phyloP scores from a whole-genome alignment of 192 early-diverging fungal genomes.

The Podila clonocystis region DNA sequence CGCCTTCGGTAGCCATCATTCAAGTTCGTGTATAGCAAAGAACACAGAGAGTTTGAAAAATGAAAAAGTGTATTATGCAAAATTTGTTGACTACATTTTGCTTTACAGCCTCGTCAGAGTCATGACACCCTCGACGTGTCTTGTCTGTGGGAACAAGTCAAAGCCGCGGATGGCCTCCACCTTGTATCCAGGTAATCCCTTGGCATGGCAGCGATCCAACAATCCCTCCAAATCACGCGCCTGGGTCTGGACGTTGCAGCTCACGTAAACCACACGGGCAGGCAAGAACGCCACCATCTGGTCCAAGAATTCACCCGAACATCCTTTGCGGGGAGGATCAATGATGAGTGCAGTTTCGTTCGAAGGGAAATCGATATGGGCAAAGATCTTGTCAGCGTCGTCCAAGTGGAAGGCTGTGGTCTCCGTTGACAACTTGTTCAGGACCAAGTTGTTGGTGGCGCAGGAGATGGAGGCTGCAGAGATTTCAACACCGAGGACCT shows the following conservation, averaged over 20 bases:
- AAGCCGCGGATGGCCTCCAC: constrained; percentile 71
- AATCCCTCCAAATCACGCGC: constrained; percentile 66
- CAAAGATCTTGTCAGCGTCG: constrained; percentile 69
- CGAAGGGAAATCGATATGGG: constrained; percentile 58
- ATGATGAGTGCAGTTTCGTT: constrained; percentile 72
- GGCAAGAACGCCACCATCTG: constrained; percentile 75
- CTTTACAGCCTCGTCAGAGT: constrained; percentile 63
- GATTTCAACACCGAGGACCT: constrained; percentile 75
- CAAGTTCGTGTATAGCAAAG: neutral
- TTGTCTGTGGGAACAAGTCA: constrained; percentile 80
- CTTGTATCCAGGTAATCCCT: constrained; percentile 62
- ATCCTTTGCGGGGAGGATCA: constrained; percentile 78
- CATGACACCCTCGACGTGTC: constrained; percentile 73
- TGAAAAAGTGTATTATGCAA: neutral
- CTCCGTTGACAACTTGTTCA: constrained; percentile 57
- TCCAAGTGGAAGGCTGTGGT: constrained; percentile 69
- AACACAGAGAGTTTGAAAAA: neutral
- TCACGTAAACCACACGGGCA: constrained; percentile 75
- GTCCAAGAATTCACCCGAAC: constrained; percentile 69
- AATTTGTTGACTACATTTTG: neutral
- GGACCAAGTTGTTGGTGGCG: constrained; percentile 69
- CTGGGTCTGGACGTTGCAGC: constrained; percentile 73
- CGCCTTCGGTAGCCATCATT: constrained; percentile 36
- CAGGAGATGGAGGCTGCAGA: constrained; percentile 69
- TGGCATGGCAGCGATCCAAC: constrained; percentile 49